Conservation (phyloP, 2,329 filamentous ascomycete species). For the Alternaria sp. region DNA sequence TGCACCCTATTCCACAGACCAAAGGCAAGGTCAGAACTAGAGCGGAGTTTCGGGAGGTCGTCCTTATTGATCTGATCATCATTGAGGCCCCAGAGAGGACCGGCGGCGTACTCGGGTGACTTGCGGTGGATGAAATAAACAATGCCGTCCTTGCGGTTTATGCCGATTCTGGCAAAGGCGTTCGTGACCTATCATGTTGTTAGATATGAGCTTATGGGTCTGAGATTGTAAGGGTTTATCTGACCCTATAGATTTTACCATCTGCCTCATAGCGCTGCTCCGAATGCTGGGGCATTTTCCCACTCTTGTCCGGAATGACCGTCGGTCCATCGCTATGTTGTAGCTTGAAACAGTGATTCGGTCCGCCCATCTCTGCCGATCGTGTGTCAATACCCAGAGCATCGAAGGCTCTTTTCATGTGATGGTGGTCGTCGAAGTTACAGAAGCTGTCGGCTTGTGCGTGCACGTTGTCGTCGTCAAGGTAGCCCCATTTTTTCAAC, state of each 20-base stretch:
- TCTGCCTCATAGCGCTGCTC: constrained; percentile 19
- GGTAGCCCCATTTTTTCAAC: constrained; percentile 20
- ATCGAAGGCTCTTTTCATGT: constrained; percentile 8
- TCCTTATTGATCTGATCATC: background rate
- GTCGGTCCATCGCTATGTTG: constrained; percentile 9
- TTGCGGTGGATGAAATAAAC: constrained; percentile 16
- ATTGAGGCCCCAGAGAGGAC: background rate
- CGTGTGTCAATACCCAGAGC: constrained; percentile 11
- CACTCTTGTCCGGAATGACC: background rate
- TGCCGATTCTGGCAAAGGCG: constrained; percentile 13
- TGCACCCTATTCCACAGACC: constrained; percentile 8
- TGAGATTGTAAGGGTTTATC: background rate
- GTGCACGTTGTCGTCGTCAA: constrained; percentile 5
- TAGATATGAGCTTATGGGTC: background rate
- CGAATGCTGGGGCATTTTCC: background rate
- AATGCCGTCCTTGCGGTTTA: constrained; percentile 19
- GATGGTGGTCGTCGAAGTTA: constrained; percentile 14
- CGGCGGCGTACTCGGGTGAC: constrained; percentile 3
- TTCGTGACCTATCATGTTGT: constrained; percentile 11
- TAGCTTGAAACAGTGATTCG: constrained; percentile 18
- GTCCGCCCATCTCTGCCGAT: constrained; percentile 8
- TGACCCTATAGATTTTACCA: constrained; percentile 8
- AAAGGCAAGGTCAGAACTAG: constrained; percentile 8
- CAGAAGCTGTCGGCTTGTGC: constrained; percentile 3
- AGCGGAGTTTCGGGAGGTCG: constrained; percentile 7